These are phyloP conservation scores for Candida wancherniae DNA, from an alignment of 805 yeast genomes.

Conservation along the genomic window DNA sequence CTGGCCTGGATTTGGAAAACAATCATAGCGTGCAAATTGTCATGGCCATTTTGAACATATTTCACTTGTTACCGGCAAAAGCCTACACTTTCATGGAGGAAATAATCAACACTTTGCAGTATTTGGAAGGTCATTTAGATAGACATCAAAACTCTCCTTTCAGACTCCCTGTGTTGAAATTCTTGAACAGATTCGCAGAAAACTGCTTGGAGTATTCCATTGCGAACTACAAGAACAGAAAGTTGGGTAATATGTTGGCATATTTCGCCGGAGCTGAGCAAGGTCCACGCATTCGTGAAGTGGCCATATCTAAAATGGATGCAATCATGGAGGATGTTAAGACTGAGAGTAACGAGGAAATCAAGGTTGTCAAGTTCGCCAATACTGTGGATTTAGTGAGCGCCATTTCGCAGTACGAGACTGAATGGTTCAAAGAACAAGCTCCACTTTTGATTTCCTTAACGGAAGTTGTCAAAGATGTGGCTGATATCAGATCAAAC, in stretches of 20 bases:
- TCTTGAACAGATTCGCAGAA: conserved; percentile 73
- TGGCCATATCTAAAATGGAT: conserved; percentile 49
- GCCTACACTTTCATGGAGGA: conserved; percentile 92
- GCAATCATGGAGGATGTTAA: conserved; percentile 44
- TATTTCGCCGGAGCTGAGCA: conserved; percentile 55
- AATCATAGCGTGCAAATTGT: conserved; percentile 83
- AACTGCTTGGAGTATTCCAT: conserved; percentile 69
- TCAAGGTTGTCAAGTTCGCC: conserved; percentile 60
- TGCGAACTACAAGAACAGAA: conserved; percentile 59
- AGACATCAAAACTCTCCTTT: conserved; percentile 86
- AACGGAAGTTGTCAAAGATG: conserved; percentile 39
- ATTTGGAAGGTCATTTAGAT: conserved; percentile 76
- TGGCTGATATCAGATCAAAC: conserved; percentile 33
- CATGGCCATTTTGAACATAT: conserved; percentile 83
- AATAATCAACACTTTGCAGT: conserved; percentile 67
- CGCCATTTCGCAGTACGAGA: conserved; percentile 47
- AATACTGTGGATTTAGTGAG: conserved; percentile 64
- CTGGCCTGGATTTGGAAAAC: conserved; percentile 74
- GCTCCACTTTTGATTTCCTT: conserved; percentile 41
- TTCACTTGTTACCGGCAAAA: conserved; percentile 85
- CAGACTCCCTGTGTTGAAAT: conserved; percentile 84
- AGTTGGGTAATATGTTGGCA: conserved; percentile 61
- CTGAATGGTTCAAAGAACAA: conserved; percentile 56
- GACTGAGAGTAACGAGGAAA: conserved; percentile 48
- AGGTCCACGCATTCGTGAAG: conserved; percentile 52